These are phyloP conservation scores for Coniochaeta sp. DNA, from an alignment of 2,329 filamentous ascomycete genomes.

Conservation along the genomic window DNA sequence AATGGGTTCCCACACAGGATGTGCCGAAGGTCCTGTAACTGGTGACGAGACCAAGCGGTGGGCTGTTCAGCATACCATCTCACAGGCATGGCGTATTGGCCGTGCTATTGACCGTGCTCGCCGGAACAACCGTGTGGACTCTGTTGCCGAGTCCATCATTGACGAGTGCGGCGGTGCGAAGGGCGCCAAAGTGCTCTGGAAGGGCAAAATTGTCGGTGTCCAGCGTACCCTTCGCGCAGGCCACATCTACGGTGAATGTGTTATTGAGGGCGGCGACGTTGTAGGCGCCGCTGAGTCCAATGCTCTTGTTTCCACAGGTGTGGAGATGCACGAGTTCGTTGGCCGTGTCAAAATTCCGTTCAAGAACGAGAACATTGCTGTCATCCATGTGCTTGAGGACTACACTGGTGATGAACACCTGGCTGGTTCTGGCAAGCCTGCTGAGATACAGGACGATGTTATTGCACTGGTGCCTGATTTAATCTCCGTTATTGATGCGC, in stretches of 20 bases:
- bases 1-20: slow-evolving; percentile 46
- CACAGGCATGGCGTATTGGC: slow-evolving; percentile 52
- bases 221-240: slow-evolving; percentile 48
- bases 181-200: slow-evolving; percentile 50
- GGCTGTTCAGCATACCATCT: slow-evolving; percentile 45
- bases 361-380: slow-evolving; percentile 69
- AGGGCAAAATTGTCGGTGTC: slow-evolving; percentile 57
- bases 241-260: slow-evolving; percentile 52
- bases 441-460: slow-evolving; percentile 33
- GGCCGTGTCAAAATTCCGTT: slow-evolving; percentile 58
- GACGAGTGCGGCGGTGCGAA: slow-evolving; percentile 46
- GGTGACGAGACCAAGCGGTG: slow-evolving; percentile 41
- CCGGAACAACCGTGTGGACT: slow-evolving; percentile 36
- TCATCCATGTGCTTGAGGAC: slow-evolving; percentile 23
- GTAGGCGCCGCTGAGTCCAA: slow-evolving; percentile 7
- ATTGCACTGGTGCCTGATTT: slow-evolving; percentile 50
- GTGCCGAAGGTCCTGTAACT: slow-evolving; percentile 39
- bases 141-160: slow-evolving; percentile 50
- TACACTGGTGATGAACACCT: neutral
- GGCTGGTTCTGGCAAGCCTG: slow-evolving; percentile 13
- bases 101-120: slow-evolving; percentile 35
- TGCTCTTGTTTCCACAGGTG: neutral
- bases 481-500: slow-evolving; percentile 46
- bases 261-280: slow-evolving; percentile 38
- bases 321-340: slow-evolving; percentile 16